These are phyloP conservation scores for Didymella lethalis DNA, from an alignment of 2,329 filamentous ascomycete genomes.

Conservation along the genomic window DNA sequence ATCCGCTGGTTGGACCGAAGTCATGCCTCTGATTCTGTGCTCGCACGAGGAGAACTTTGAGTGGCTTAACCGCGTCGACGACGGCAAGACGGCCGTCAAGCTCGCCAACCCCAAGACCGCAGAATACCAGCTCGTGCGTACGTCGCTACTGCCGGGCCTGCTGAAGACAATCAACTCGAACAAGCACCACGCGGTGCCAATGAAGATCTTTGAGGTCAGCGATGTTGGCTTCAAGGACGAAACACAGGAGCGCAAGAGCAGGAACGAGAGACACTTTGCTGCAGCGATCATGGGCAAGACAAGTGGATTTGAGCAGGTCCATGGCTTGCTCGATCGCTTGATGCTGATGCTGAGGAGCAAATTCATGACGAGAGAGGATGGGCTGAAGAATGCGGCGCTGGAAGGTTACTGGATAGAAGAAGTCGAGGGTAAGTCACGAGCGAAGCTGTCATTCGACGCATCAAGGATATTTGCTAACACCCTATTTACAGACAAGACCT, in stretches of 20 bases:
- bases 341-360: conserved; percentile 89
- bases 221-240: conserved; percentile 93
- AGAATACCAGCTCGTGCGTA: conserved; percentile 93
- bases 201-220: conserved; percentile 90
- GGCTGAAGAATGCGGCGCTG: conserved; percentile 65
- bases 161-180: conserved; percentile 95
- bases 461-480: background rate
- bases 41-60: conserved; percentile 98
- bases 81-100: conserved; percentile 81
- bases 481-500: conserved; percentile 72
- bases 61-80: conserved; percentile 90
- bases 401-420: conserved; percentile 92
- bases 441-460: background rate
- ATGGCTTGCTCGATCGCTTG: conserved; percentile 89
- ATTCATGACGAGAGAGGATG: conserved; percentile 79
- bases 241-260: conserved; percentile 77
- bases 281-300: conserved; percentile 95
- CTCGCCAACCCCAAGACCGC: conserved; percentile 92
- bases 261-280: conserved; percentile 95
- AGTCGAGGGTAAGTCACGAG: conserved; percentile 68
- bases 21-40: conserved; percentile 94
- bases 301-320: conserved; percentile 93
- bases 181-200: conserved; percentile 84
- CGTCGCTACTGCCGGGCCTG: conserved; percentile 82
- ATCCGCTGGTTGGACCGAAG: conserved; percentile 95